phyloP scores from a whole-genome alignment of 2,329 filamentous ascomycete genomes.

The Cryphonectria carpinicola region DNA sequence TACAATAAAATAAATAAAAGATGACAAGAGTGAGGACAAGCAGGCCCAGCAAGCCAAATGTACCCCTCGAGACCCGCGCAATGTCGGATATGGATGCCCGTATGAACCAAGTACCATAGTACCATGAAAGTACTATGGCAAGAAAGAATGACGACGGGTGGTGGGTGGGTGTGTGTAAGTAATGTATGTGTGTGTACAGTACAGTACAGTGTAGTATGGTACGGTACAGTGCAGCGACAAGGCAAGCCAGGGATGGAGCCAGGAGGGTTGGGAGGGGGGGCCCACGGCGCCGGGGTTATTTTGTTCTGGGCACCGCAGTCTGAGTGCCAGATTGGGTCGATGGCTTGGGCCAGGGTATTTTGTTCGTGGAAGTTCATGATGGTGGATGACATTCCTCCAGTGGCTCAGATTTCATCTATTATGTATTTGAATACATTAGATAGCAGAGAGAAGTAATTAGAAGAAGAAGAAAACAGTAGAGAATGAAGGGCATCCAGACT shows the following conservation, averaged over 20 bases:
- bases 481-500: neutral
- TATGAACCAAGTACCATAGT: neutral
- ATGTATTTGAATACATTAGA: neutral
- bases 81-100: conserved; percentile 18
- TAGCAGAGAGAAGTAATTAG: no score
- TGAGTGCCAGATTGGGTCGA: neutral
- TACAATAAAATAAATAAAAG: conserved; percentile 1
- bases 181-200: neutral
- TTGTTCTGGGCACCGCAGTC: neutral
- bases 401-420: neutral
- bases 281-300: conserved; percentile 19
- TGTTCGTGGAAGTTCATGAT: neutral
- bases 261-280: neutral
- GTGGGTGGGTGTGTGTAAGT: neutral
- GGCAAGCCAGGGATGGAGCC: neutral
- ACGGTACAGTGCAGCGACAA: conserved; percentile 5
- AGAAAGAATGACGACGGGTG: neutral
- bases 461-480: no score
- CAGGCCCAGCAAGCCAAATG: conserved; percentile 17
- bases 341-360: neutral
- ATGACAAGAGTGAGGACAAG: conserved; percentile 5
- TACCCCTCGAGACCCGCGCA: conserved; percentile 10
- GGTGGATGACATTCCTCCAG: neutral
- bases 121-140: neutral
- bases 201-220: conserved; percentile 3